phyloP scores from a whole-genome alignment of 495 filamentous ascomycete species.

The Daldinia caldariorum region DNA sequence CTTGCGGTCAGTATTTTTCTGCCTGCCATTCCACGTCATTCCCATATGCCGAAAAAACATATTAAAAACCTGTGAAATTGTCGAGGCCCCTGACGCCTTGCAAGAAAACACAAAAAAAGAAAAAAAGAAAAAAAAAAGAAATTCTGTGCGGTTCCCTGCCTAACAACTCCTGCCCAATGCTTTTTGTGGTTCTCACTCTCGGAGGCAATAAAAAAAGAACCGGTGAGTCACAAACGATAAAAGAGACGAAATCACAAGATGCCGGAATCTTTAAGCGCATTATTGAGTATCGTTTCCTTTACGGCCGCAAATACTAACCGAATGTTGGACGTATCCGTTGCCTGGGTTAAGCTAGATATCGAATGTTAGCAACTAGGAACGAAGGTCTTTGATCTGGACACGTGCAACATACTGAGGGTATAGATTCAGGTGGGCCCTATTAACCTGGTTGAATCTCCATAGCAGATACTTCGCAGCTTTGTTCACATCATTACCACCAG shows the following conservation, averaged over 20 bases:
- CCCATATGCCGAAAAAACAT: conserved; percentile 42
- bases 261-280: conserved; percentile 96
- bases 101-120: conserved; percentile 36
- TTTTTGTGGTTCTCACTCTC: conserved; percentile 39
- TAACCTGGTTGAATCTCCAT: conserved; percentile 99
- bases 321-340: conserved; percentile 98
- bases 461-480: conserved; percentile 96
- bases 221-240: conserved; percentile 2
- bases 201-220: conserved; percentile 13
- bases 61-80: conserved; percentile 33
- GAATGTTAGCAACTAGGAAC: conserved; percentile 47
- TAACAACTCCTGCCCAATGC: conserved; percentile 48
- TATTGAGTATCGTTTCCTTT: conserved; percentile 98
- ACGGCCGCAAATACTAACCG: conserved; percentile 97
- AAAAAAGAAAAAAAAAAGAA: conserved; percentile 30
- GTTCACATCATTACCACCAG: conserved; percentile 96
- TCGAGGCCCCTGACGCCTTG: conserved; percentile 45
- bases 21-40: conserved; percentile 38
- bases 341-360: conserved; percentile 84
- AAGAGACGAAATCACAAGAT: conserved; percentile 73
- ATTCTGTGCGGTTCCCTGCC: conserved; percentile 33
- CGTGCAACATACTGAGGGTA: conserved; percentile 87
- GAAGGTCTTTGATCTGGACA: conserved; percentile 2
- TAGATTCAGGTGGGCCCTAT: conserved; percentile 92
- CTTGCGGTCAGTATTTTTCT: conserved; percentile 28